These are phyloP conservation scores for Samsoniella hepiali DNA, from an alignment of 2,329 filamentous ascomycete species.

Conservation along the genomic window DNA sequence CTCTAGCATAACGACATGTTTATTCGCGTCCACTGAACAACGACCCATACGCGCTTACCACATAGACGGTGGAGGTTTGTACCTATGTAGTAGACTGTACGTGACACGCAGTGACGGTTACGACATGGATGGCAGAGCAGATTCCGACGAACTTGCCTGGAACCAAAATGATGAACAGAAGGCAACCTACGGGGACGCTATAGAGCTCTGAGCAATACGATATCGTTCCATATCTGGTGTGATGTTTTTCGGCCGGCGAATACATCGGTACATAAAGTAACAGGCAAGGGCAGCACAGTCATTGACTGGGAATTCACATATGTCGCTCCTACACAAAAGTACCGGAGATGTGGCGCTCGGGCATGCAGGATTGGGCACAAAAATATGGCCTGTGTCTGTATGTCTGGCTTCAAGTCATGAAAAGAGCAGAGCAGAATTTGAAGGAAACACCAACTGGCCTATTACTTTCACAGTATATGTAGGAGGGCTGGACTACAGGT, in stretches of 20 bases:
- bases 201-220: background rate
- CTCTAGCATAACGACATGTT: no score
- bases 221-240: conserved; percentile 27
- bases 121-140: no score
- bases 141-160: no score
- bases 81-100: no score
- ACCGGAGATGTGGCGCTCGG: conserved; percentile 20
- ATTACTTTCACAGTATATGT: conserved; percentile 26
- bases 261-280: conserved; percentile 29
- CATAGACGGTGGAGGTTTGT: no score
- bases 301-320: conserved; percentile 40
- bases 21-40: no score
- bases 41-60: no score
- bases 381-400: conserved; percentile 29
- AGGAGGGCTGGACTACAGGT: conserved; percentile 32
- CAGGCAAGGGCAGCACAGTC: conserved; percentile 23
- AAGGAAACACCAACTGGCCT: background rate
- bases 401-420: conserved; percentile 31
- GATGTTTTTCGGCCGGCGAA: conserved; percentile 35
- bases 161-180: background rate
- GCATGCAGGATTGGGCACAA: conserved; percentile 19
- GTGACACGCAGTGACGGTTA: no score
- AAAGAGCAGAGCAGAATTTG: conserved; percentile 16
- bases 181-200: background rate
- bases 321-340: conserved; percentile 30